Evolutionary conservation across 2,329 filamentous ascomycete genomes (phyloP), one percentile per base, ranked within the genome.

Genomic region (Trichophyton equinum): DNA sequence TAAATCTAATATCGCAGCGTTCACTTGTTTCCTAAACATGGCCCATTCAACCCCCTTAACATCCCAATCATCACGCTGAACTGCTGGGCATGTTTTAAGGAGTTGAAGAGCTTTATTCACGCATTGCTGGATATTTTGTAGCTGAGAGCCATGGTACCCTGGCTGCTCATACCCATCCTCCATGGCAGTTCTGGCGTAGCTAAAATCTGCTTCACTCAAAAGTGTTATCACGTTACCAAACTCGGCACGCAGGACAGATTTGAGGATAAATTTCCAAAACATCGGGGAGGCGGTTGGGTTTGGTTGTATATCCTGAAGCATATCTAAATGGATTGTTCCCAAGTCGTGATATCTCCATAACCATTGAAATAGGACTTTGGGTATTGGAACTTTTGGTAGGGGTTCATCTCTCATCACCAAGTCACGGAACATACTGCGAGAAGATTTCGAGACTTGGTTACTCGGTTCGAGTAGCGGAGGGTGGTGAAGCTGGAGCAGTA

Each of bases 201-300:
- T 85, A 81, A 94, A 96, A 36, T 89, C 88, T 9, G 89, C 90
- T 59, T 84, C 82, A 61, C 80, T 82, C 56, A 97, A 78, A 30
- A 95, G 74, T 55, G 81, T 76, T n/a, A 86, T 79, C 1, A 86
- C 85, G 47, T 83, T 83, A 13, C 72, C 67, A 49, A 95, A 81
- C 62, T 87, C 85, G 47, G 91, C 92, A 55, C 91, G 87, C 27
- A 95, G 77, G 22, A 91, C 78, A 13, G 85, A 79, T 60, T 83
- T 83, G 67, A 86, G 88, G n/a, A 96, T 77, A 1, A 85, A 85
- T 69, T 91, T 88, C 92, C 92, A 97, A 74, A 90, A 97, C 40
- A 87, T 78, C 27, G 80, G 77, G 68, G 94, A 88, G 49, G 84
- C 84, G 1, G 89, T 87, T 22, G 91, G 89, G 62, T 88, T 88